Evolutionary conservation across 805 yeast species (phyloP).

Genomic region (Metschnikowia gelsemii): DNA sequence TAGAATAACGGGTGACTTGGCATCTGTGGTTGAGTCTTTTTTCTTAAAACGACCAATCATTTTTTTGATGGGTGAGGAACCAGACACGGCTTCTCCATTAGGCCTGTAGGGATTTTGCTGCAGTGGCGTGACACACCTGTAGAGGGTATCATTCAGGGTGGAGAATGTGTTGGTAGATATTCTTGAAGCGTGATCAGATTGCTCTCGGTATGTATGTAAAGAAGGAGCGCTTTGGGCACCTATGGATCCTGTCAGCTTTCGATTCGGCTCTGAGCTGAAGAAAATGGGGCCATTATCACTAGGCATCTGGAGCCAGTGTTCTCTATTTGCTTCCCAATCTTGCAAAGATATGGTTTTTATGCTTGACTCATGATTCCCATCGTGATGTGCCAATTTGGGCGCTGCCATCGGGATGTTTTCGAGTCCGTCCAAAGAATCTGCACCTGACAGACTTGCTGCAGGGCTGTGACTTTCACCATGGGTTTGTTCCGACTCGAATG

Average conservation of each 20-base stretch:
- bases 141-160: conserved; percentile 15
- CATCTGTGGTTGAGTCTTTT: conserved; percentile 29
- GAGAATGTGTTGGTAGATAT: conserved; percentile 9
- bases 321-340: conserved; percentile 33
- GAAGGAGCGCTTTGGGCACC: conserved; percentile 39
- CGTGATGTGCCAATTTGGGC: conserved; percentile 3
- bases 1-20: conserved; percentile 25
- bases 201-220: conserved; percentile 37
- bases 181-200: conserved; percentile 3
- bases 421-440: conserved; percentile 13
- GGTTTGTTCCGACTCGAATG: not conserved
- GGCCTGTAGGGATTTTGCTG: conserved; percentile 2
- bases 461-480: not conserved
- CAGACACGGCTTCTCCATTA: conserved; percentile 11
- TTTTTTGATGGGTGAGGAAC: conserved; percentile 35
- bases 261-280: conserved; percentile 22
- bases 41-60: conserved; percentile 23
- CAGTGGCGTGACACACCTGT: conserved; percentile 17
- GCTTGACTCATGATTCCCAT: not conserved
- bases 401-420: conserved; percentile 14
- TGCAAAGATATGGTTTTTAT: conserved; percentile 27
- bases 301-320: conserved; percentile 26
- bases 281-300: conserved; percentile 29
- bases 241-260: conserved; percentile 27
- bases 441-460: not conserved